A percentile compares a stretch with the other conserved stretches of the same genome.
phyloP scores from a whole-genome alignment of 805 yeast species.

The Suhomyces kilbournensis region DNA sequence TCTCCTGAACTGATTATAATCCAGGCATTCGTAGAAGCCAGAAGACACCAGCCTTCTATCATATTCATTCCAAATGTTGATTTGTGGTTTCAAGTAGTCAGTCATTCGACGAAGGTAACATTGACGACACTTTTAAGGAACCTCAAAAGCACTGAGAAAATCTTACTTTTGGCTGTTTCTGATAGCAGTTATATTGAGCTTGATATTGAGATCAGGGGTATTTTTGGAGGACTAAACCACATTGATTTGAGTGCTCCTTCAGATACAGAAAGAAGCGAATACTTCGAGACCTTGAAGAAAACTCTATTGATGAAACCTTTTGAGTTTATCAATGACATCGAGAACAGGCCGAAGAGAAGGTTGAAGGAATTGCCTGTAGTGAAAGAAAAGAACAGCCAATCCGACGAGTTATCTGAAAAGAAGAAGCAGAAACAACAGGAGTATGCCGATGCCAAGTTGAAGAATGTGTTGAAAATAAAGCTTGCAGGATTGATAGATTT shows the following conservation, averaged over 20 bases:
- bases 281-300: slow-evolving; percentile 50
- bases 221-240: slow-evolving; percentile 57
- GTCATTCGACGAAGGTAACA: slow-evolving; percentile 68
- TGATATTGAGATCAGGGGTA: slow-evolving; percentile 44
- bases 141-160: slow-evolving; percentile 66
- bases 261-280: slow-evolving; percentile 47
- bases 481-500: slow-evolving; percentile 86
- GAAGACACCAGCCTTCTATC: slow-evolving; percentile 85
- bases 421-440: slow-evolving; percentile 49
- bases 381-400: slow-evolving; percentile 11
- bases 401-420: slow-evolving; percentile 33
- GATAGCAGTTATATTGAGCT: slow-evolving; percentile 44
- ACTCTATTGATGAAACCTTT: slow-evolving; percentile 66
- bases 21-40: slow-evolving; percentile 81
- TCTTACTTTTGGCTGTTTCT: slow-evolving; percentile 71
- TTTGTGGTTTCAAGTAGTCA: slow-evolving; percentile 66
- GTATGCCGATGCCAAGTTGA: slow-evolving; percentile 73
- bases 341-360: slow-evolving; percentile 52
- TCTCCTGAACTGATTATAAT: slow-evolving; percentile 82
- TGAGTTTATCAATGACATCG: slow-evolving; percentile 62
- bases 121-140: slow-evolving; percentile 66
- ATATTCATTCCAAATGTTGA: slow-evolving; percentile 80
- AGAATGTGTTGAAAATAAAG: slow-evolving; percentile 81
- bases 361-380: slow-evolving; percentile 39
- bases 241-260: slow-evolving; percentile 46